A percentile compares a stretch with the other conserved stretches of the same genome.
Evolutionary conservation across 139 green algal species (phyloP).

Genomic region (Parachlorella kessleri): DNA sequence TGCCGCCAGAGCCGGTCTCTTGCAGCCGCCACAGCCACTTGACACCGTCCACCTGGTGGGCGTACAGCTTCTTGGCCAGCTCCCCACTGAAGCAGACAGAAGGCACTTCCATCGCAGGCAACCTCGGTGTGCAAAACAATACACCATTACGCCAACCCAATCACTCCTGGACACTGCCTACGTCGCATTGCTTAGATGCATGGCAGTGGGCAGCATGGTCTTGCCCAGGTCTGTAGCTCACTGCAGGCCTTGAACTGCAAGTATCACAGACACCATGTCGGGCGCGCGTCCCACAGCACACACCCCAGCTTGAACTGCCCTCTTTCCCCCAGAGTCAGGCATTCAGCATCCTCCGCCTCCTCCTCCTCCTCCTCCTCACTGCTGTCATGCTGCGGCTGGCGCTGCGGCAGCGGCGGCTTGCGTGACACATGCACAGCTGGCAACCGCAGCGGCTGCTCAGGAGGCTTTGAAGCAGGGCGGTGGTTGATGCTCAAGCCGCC

Average conservation of each 20-base stretch:
- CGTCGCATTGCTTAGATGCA: no score
- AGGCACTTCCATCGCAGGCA: no score
- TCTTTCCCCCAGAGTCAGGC: constrained; percentile 7
- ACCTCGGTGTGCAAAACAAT: no score
- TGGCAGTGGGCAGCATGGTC: no score
- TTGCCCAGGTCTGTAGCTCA: no score
- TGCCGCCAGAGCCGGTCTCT: constrained; percentile 61
- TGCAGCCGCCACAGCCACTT: constrained; percentile 82
- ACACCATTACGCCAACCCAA: no score
- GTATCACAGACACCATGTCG: not conserved
- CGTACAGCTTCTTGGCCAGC: constrained; percentile 63
- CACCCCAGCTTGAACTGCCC: constrained; percentile 43
- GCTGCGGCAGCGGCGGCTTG: not conserved
- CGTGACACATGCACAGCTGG: no score
- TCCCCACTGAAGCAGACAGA: not conserved
- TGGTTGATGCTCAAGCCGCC: not conserved
- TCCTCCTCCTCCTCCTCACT: not conserved
- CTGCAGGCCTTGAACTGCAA: no score
- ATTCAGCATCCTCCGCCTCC: not conserved
- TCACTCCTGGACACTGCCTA: no score
- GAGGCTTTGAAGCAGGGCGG: no score
- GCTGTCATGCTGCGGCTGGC: not conserved
- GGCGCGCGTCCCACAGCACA: not conserved
- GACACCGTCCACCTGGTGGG: constrained; percentile 77
- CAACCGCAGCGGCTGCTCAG: not conserved